A percentile compares a stretch with the other conserved stretches of the same genome.
These are phyloP conservation scores for Colletotrichum incanum DNA, from an alignment of 2,329 filamentous ascomycete genomes.

Conservation along the genomic window DNA sequence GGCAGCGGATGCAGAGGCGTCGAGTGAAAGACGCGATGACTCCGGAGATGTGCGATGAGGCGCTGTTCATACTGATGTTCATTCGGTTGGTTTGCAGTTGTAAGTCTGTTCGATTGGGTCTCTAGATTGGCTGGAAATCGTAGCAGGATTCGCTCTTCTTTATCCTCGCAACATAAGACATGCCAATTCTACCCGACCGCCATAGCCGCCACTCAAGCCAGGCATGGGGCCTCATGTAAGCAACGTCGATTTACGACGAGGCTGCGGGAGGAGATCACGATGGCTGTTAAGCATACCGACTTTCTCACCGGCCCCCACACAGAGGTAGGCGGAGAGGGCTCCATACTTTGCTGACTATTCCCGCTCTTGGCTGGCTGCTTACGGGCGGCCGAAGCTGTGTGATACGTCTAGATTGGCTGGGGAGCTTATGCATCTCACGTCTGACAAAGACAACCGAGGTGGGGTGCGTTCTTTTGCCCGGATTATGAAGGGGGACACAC, in stretches of 20 bases:
- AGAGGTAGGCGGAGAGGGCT: not conserved
- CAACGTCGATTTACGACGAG: not conserved
- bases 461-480: not conserved
- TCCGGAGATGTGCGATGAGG: not conserved
- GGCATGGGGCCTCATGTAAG: not conserved
- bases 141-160: constrained; percentile 10
- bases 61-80: not conserved
- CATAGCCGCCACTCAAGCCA: not conserved
- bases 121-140: not conserved
- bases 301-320: constrained; percentile 16
- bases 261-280: not conserved
- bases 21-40: constrained; percentile 20
- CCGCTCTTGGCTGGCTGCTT: not conserved
- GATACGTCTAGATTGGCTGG: not conserved
- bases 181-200: not conserved
- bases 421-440: constrained; percentile 5
- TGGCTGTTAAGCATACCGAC: constrained; percentile 40
- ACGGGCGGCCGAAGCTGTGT: not conserved
- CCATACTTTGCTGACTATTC: not conserved
- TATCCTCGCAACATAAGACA: not conserved
- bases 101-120: not conserved
- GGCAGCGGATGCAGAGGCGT: constrained; percentile 41
- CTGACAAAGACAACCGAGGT: not conserved
- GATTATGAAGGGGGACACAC: not conserved
- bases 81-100: not conserved